Evolutionary conservation across 2,329 filamentous ascomycete species (phyloP).

Genomic region (Exophiala mesophila): DNA sequence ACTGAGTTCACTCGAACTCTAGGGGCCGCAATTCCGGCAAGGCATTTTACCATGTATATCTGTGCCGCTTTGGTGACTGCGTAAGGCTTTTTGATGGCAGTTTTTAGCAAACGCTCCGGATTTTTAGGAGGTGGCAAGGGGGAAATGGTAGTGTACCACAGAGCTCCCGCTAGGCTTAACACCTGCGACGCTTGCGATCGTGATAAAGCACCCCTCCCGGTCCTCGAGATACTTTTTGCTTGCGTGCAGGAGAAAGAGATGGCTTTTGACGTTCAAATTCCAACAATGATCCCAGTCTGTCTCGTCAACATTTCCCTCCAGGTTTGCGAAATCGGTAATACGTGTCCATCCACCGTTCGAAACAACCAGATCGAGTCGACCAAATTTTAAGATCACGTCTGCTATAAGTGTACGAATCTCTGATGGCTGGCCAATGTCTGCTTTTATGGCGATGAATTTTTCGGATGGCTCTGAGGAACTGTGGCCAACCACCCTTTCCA

Average conservation of each 20-base stretch:
- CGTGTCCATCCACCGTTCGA: slow-evolving; percentile 36
- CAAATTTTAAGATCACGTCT: slow-evolving; percentile 40
- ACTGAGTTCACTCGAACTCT: slow-evolving; percentile 62
- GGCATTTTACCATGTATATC: slow-evolving; percentile 60
- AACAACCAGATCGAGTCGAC: slow-evolving; percentile 44
- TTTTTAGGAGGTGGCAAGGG: too few species aligned
- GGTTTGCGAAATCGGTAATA: slow-evolving; percentile 30
- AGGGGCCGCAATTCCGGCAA: slow-evolving; percentile 57
- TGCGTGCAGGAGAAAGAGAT: slow-evolving; percentile 55
- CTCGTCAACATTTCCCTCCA: slow-evolving; percentile 33
- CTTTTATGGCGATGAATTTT: slow-evolving; percentile 9
- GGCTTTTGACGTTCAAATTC: slow-evolving; percentile 58
- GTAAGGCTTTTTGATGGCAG: too few species aligned
- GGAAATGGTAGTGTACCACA: too few species aligned
- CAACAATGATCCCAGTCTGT: slow-evolving; percentile 56
- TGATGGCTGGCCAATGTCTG: slow-evolving; percentile 13
- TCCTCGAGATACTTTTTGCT: slow-evolving; percentile 50
- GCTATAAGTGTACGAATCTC: slow-evolving; percentile 34
- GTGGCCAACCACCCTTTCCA: too few species aligned
- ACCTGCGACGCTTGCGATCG: slow-evolving; percentile 59
- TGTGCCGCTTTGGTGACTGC: slow-evolving; percentile 73
- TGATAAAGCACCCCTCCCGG: slow-evolving; percentile 52
- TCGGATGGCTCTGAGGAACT: neutral
- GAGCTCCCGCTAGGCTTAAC: slow-evolving; percentile 59
- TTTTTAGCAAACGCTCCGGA: too few species aligned